phyloP scores from a whole-genome alignment of 1,284 basidiomycete species.

The Inonotus obliquus region DNA sequence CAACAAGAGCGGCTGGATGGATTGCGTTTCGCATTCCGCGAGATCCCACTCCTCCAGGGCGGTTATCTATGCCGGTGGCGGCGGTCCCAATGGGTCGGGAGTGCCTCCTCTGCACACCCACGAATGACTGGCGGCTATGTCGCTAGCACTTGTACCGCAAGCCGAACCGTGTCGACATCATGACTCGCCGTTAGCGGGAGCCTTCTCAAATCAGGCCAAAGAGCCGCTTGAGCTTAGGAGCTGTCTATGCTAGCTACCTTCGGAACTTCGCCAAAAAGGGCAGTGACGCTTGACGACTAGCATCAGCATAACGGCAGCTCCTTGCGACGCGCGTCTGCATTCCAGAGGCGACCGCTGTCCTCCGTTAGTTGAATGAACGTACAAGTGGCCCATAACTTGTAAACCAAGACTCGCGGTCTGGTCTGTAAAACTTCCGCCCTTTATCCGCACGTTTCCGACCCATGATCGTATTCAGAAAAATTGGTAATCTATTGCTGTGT shows the following conservation, averaged over 20 bases:
- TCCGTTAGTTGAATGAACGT: not conserved
- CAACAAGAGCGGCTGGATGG: not conserved
- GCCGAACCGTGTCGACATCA: not conserved
- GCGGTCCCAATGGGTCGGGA: not conserved
- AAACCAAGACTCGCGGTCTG: no score
- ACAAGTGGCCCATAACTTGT: no score
- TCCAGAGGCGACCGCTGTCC: not conserved
- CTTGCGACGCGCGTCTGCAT: not conserved
- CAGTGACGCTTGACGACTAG: conserved; percentile 5
- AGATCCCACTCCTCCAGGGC: no score
- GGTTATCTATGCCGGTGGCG: not conserved
- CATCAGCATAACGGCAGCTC: conserved; percentile 1
- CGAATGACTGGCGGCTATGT: not conserved
- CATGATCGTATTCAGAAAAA: not conserved
- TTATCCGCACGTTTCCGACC: not conserved
- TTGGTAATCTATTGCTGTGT: not conserved
- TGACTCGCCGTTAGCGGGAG: not conserved
- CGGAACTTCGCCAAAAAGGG: not conserved
- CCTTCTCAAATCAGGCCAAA: not conserved
- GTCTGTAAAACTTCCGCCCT: no score
- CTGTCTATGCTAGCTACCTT: not conserved
- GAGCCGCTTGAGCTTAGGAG: not conserved
- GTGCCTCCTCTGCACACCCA: not conserved
- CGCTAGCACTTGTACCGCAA: not conserved
- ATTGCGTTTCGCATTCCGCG: not conserved